Evolutionary conservation across 2,329 filamentous ascomycete genomes (phyloP).

Genomic region (Diaporthe nobilis): DNA sequence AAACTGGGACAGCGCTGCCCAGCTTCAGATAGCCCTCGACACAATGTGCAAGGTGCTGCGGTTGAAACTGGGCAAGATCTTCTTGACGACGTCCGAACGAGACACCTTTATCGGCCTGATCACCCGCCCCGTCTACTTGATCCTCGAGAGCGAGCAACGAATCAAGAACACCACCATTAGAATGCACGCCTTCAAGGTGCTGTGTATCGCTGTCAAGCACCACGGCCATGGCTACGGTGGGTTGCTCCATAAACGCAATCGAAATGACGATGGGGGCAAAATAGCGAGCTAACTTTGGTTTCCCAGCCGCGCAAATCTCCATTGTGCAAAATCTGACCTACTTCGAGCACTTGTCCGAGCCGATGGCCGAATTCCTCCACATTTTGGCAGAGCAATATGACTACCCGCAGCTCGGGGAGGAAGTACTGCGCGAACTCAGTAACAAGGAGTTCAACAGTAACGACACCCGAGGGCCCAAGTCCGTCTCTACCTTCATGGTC

Average conservation of each 20-base stretch:
- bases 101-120: constrained; percentile 95
- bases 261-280: background rate
- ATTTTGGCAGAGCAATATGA: constrained; percentile 98
- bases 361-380: constrained; percentile 98
- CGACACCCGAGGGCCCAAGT: constrained; percentile 95
- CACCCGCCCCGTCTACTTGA: constrained; percentile 92
- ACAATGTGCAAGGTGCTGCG: constrained; percentile 97
- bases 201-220: constrained; percentile 97
- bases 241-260: constrained; percentile 44
- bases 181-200: constrained; percentile 97
- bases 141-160: constrained; percentile 93
- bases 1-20: constrained; percentile 88
- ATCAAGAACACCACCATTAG: constrained; percentile 90
- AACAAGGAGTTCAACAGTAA: constrained; percentile 99
- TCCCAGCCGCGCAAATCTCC: constrained; percentile 89
- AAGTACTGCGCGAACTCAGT: constrained; percentile 92
- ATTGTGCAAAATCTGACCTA: constrained; percentile 98
- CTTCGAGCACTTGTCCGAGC: constrained; percentile 98
- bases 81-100: constrained; percentile 94
- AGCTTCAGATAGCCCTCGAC: constrained; percentile 90
- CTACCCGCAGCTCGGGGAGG: constrained; percentile 93
- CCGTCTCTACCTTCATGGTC: constrained; percentile 92
- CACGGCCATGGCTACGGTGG: constrained; percentile 96
- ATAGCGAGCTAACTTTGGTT: constrained; percentile 48
- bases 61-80: constrained; percentile 91